Conservation (phyloP, 1,139 yeast species). For the Saccharomyces uvarum region DNA sequence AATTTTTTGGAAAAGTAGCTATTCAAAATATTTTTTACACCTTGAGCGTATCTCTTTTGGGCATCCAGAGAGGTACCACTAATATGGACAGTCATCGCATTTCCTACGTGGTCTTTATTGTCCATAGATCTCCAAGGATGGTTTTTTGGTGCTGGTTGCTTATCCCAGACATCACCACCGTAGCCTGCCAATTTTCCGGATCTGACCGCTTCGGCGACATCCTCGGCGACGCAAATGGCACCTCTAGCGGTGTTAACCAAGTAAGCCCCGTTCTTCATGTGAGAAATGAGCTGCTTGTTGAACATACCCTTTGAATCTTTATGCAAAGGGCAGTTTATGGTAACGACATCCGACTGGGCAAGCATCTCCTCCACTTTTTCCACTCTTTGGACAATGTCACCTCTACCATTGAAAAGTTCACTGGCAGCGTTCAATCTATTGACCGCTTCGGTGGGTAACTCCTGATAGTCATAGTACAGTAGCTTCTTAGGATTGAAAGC, state of each 20-base stretch:
- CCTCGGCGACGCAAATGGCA: constrained; percentile 66
- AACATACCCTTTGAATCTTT: constrained; percentile 60
- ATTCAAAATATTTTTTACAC: constrained; percentile 57
- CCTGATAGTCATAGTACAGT: constrained; percentile 70
- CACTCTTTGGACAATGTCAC: constrained; percentile 47
- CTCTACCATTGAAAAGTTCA: constrained; percentile 2
- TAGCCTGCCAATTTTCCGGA: constrained; percentile 69
- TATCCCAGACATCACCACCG: constrained; percentile 81
- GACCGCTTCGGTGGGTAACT: constrained; percentile 51
- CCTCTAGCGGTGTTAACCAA: constrained; percentile 82
- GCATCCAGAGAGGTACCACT: constrained; percentile 79
- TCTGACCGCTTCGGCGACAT: constrained; percentile 64
- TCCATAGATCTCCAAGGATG: constrained; percentile 73
- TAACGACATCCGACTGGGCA: constrained; percentile 61
- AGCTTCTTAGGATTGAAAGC: constrained; percentile 72
- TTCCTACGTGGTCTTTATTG: constrained; percentile 63
- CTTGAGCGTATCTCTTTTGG: constrained; percentile 63
- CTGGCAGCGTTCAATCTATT: constrained; percentile 38
- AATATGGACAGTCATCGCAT: constrained; percentile 81
- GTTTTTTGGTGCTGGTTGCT: constrained; percentile 69
- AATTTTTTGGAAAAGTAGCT: constrained; percentile 53
- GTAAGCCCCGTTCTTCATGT: constrained; percentile 72
- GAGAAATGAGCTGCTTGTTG: constrained; percentile 57
- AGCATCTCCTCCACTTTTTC: constrained; percentile 61
- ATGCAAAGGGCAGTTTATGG: constrained; percentile 73